phyloP scores from a whole-genome alignment of 1,139 yeast species.

The Scheffersomyces insectosa region DNA sequence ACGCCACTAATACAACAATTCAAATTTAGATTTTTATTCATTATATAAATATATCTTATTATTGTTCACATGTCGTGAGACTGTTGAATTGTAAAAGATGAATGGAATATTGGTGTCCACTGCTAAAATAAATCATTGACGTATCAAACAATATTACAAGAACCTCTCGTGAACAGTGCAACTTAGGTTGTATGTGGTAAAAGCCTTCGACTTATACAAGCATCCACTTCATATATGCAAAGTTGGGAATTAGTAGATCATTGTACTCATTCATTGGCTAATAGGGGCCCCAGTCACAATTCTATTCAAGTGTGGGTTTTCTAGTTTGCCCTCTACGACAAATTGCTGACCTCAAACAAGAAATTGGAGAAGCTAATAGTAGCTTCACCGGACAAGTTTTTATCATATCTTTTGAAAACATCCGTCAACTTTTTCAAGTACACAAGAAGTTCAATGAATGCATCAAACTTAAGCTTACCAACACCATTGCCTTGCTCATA shows the following conservation, averaged over 20 bases:
- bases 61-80: no score
- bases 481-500: slow-evolving; percentile 27
- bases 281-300: background rate
- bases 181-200: no score
- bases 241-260: background rate
- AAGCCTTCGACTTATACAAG: no score
- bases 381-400: slow-evolving; percentile 75
- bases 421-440: slow-evolving; percentile 78
- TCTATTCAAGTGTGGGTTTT: background rate
- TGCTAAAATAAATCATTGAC: no score
- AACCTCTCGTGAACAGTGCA: no score
- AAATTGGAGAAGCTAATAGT: slow-evolving; percentile 78
- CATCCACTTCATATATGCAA: no score
- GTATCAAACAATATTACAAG: no score
- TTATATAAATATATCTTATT: no score
- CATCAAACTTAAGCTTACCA: slow-evolving; percentile 73
- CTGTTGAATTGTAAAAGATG: no score
- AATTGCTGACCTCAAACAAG: slow-evolving; percentile 58
- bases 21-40: no score
- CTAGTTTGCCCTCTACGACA: slow-evolving; percentile 17
- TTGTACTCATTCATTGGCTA: background rate
- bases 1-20: no score
- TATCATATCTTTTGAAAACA: slow-evolving; percentile 74
- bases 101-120: no score
- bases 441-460: slow-evolving; percentile 78